A percentile compares a stretch with the other conserved stretches of the same genome.
phyloP scores from a whole-genome alignment of 1,284 basidiomycete species.

The Tilletiaria anomala region DNA sequence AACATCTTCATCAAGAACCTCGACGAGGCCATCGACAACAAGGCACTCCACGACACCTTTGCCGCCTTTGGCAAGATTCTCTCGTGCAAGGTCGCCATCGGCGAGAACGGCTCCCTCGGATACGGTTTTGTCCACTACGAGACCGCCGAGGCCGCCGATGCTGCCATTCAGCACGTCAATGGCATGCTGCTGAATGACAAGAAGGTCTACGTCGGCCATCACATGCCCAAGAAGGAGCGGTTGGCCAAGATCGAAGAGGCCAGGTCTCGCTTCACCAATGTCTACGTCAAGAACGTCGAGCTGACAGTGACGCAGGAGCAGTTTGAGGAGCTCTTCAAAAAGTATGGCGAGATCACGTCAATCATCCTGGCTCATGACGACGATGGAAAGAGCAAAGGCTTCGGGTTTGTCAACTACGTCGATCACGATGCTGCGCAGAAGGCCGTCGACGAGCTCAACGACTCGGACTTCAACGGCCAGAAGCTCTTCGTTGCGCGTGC shows the following conservation, averaged over 20 bases:
- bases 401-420: conserved; percentile 96
- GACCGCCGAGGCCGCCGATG: conserved; percentile 84
- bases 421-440: conserved; percentile 77
- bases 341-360: conserved; percentile 80
- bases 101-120: conserved; percentile 34
- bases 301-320: conserved; percentile 69
- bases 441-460: conserved; percentile 82
- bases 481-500: conserved; percentile 92
- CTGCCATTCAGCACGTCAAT: conserved; percentile 89
- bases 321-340: conserved; percentile 67
- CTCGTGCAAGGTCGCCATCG: conserved; percentile 87
- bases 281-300: conserved; percentile 96
- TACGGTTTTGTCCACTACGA: conserved; percentile 99
- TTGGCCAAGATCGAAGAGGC: conserved; percentile 83
- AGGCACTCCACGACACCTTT: conserved; percentile 99
- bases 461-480: conserved; percentile 69
- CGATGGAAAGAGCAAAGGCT: conserved; percentile 76
- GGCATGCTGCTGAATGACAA: conserved; percentile 94
- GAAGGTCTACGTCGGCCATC: conserved; percentile 83
- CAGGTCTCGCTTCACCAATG: conserved; percentile 91
- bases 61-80: conserved; percentile 97
- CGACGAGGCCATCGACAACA: conserved; percentile 97
- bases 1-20: conserved; percentile 99
- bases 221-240: conserved; percentile 84
- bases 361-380: conserved; percentile 60